These are phyloP conservation scores for Phytophthora sp. DNA, from an alignment of 352 stramenopile genomes.

Conservation along the genomic window DNA sequence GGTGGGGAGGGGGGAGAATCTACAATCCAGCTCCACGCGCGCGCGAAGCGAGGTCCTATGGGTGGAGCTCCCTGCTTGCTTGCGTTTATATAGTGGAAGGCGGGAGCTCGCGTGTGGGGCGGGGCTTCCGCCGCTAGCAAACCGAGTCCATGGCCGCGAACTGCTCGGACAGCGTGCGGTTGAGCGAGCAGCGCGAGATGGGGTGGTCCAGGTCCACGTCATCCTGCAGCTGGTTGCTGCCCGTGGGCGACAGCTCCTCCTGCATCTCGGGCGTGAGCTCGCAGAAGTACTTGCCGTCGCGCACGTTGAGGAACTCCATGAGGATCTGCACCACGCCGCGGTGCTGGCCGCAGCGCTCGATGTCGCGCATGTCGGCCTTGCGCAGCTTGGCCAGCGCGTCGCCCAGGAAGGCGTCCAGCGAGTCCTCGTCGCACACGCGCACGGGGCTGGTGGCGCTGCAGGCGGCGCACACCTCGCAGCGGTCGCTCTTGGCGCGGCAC, in stretches of 20 bases:
- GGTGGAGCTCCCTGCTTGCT: conserved; percentile 4
- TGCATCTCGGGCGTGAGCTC: conserved; percentile 42
- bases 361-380: conserved; percentile 40
- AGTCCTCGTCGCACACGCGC: conserved; percentile 56
- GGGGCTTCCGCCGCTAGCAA: conserved; percentile 42
- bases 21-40: conserved; percentile 26
- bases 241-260: conserved; percentile 25
- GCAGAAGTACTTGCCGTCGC: conserved; percentile 80
- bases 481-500: conserved; percentile 54
- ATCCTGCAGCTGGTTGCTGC: conserved; percentile 32
- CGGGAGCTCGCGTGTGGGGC: conserved; percentile 10
- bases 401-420: conserved; percentile 64
- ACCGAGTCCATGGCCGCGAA: conserved; percentile 82
- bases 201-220: conserved; percentile 69
- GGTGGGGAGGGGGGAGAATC: conserved; percentile 18
- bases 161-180: conserved; percentile 76
- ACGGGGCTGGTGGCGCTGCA: conserved; percentile 50
- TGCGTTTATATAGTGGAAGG: conserved; percentile 29
- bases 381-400: conserved; percentile 66
- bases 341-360: conserved; percentile 67
- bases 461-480: conserved; percentile 58
- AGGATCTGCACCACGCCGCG: conserved; percentile 83
- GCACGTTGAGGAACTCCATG: conserved; percentile 85
- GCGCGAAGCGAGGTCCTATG: conserved; percentile 11
- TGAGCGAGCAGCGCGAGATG: conserved; percentile 74